These are phyloP conservation scores for Gastrolobium villosum DNA, from an alignment of 306 rosid species.

Conservation along the genomic window DNA sequence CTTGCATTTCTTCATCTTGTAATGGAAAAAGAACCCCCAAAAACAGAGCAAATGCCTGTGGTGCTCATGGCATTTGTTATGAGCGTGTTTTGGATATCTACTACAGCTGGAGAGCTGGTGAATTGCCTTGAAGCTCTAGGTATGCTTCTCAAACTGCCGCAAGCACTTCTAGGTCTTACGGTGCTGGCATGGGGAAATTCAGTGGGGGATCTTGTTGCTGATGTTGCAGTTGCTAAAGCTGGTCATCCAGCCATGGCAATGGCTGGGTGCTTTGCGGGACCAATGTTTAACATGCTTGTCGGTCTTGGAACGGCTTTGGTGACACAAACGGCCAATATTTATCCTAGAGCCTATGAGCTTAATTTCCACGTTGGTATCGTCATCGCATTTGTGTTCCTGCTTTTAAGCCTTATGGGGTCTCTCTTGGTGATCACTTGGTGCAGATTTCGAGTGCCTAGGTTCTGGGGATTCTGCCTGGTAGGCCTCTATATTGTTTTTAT, in stretches of 20 bases:
- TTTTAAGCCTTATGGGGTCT: conserved; percentile 95
- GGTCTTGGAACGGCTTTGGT: conserved; percentile 96
- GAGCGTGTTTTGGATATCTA: conserved; percentile 97
- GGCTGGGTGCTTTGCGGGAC: conserved; percentile 99
- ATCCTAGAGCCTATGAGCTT: conserved; percentile 84
- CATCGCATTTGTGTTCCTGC: conserved; percentile 87
- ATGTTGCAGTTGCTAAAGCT: conserved; percentile 94
- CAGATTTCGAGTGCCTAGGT: conserved; percentile 94
- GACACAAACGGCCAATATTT: conserved; percentile 73
- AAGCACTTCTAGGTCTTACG: conserved; percentile 84
- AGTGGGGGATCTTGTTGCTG: conserved; percentile 96
- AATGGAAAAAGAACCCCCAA: conserved; percentile 85
- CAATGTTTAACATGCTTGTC: conserved; percentile 97
- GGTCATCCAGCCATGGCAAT: conserved; percentile 97
- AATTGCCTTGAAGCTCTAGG: conserved; percentile 90
- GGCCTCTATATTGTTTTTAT: conserved; percentile 79
- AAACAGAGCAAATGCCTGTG: conserved; percentile 78
- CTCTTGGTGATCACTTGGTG: conserved; percentile 87
- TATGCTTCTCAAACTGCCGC: conserved; percentile 73
- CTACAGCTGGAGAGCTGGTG: conserved; percentile 87
- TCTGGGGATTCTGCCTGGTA: conserved; percentile 96
- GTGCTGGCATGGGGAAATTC: conserved; percentile 99
- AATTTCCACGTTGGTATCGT: conserved; percentile 84
- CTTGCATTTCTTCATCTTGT: conserved; percentile 83
- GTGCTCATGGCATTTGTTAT: conserved; percentile 84